Conservation (phyloP, 257 asterid genomes). For the Asclepias syriaca region DNA sequence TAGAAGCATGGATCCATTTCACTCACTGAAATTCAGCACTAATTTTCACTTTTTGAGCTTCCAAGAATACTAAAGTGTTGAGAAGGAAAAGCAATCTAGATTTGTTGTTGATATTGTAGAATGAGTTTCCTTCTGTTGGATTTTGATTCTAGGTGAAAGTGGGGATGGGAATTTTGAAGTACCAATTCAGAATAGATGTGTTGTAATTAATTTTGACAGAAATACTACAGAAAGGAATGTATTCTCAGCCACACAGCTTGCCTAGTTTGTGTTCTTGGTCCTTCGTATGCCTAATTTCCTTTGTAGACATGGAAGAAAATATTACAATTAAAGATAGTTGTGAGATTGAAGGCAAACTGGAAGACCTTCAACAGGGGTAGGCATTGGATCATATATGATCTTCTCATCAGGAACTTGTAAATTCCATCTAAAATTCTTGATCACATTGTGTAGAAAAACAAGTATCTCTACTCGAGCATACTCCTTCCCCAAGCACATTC, state of each 20-base stretch:
- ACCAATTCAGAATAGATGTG: neutral
- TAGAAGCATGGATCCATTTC: conserved; percentile 7
- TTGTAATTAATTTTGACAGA: neutral
- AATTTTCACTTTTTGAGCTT: neutral
- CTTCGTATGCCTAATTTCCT: neutral
- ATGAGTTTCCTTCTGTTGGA: neutral
- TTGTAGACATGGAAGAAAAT: neutral
- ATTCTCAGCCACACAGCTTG: neutral
- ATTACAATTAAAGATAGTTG: neutral
- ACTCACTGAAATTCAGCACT: neutral
- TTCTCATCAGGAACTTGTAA: conserved; percentile 36
- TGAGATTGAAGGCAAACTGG: conserved; percentile 27
- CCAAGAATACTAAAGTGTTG: neutral
- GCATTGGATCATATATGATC: conserved; percentile 29
- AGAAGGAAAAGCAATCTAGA: conserved; percentile 1
- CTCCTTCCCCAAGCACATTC: conserved; percentile 56
- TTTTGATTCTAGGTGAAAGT: conserved; percentile 3
- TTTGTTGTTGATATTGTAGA: neutral
- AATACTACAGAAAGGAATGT: conserved; percentile 3
- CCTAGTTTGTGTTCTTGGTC: neutral
- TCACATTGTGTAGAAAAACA: conserved; percentile 31
- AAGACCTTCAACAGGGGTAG: conserved; percentile 33
- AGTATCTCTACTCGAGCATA: conserved; percentile 43
- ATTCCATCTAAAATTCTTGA: conserved; percentile 29
- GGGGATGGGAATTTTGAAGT: neutral